A percentile compares a stretch with the other conserved stretches of the same genome.
Evolutionary conservation across 345 rosid species (phyloP).

Genomic region (Populus simonii): DNA sequence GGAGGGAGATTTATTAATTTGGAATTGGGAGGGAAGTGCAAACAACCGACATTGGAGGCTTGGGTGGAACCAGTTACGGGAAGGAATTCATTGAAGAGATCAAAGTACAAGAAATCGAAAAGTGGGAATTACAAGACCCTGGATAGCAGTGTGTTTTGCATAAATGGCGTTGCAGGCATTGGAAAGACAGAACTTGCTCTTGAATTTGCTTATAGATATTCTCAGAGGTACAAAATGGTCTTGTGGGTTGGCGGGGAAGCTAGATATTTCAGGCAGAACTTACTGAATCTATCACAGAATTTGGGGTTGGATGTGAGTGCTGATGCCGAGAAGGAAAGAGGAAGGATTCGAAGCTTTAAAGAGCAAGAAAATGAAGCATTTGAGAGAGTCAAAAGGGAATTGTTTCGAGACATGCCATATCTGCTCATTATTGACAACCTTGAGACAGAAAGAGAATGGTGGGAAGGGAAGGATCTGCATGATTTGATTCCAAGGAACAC

Average conservation of each 20-base stretch:
- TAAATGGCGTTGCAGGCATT: slow-evolving; percentile 69
- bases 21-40: slow-evolving; percentile 61
- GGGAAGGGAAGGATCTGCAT: slow-evolving; percentile 90
- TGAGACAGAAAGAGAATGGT: slow-evolving; percentile 88
- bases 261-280: slow-evolving; percentile 71
- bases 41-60: slow-evolving; percentile 58
- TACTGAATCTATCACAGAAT: slow-evolving; percentile 69
- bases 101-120: slow-evolving; percentile 64
- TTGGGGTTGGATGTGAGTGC: slow-evolving; percentile 86
- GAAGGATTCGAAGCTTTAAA: slow-evolving; percentile 70
- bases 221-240: slow-evolving; percentile 85
- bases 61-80: slow-evolving; percentile 59
- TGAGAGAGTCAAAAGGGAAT: slow-evolving; percentile 74
- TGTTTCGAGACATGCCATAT: slow-evolving; percentile 83
- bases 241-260: slow-evolving; percentile 93
- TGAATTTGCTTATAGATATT: slow-evolving; percentile 73
- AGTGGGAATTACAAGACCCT: slow-evolving; percentile 51
- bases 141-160: slow-evolving; percentile 57
- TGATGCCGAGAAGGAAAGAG: slow-evolving; percentile 82
- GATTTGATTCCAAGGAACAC: slow-evolving; percentile 86
- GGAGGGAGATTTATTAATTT: slow-evolving; percentile 62
- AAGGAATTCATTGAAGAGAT: slow-evolving; percentile 58
- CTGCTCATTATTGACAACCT: slow-evolving; percentile 84
- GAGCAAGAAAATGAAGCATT: slow-evolving; percentile 88
- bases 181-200: slow-evolving; percentile 91